Conservation (phyloP, 495 filamentous ascomycete genomes). For the Bombardia bombarda region DNA sequence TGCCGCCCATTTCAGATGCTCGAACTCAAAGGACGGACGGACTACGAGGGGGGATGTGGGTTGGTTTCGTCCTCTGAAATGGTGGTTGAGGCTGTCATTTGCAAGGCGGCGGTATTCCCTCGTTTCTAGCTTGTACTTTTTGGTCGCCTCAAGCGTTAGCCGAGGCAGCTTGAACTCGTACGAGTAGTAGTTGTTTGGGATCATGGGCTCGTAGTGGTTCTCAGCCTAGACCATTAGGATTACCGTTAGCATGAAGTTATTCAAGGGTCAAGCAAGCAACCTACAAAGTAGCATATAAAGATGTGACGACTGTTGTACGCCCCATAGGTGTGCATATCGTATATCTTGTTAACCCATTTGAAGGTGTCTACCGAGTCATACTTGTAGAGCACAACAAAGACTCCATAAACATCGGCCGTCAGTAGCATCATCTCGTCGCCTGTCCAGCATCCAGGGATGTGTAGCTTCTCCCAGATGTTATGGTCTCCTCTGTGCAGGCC, state of each 20-base stretch:
- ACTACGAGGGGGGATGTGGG: too few relatives aligned
- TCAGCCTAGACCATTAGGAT: neutral
- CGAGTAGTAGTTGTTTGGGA: conserved; percentile 15
- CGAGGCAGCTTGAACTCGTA: conserved; percentile 21
- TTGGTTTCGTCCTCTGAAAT: too few relatives aligned
- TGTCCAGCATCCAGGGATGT: conserved; percentile 14
- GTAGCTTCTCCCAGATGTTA: conserved; percentile 18
- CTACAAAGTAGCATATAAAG: conserved; percentile 15
- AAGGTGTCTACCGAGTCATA: neutral
- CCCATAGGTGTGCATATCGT: conserved; percentile 16
- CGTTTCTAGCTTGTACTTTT: conserved; percentile 6
- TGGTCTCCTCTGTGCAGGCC: neutral
- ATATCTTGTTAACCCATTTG: conserved; percentile 3
- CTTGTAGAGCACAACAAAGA: conserved; percentile 17
- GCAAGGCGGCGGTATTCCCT: neutral
- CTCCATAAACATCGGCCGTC: conserved; percentile 19
- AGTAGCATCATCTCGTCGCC: conserved; percentile 14
- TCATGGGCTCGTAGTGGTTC: conserved; percentile 18
- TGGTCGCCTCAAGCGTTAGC: conserved; percentile 9
- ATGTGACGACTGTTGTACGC: conserved; percentile 21
- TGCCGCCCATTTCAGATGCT: too few relatives aligned
- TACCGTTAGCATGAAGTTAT: neutral
- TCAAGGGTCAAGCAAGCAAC: neutral
- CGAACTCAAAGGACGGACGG: too few relatives aligned
- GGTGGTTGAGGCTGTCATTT: neutral